phyloP scores from a whole-genome alignment of 106 monocot genomes.

The Allium sativum region DNA sequence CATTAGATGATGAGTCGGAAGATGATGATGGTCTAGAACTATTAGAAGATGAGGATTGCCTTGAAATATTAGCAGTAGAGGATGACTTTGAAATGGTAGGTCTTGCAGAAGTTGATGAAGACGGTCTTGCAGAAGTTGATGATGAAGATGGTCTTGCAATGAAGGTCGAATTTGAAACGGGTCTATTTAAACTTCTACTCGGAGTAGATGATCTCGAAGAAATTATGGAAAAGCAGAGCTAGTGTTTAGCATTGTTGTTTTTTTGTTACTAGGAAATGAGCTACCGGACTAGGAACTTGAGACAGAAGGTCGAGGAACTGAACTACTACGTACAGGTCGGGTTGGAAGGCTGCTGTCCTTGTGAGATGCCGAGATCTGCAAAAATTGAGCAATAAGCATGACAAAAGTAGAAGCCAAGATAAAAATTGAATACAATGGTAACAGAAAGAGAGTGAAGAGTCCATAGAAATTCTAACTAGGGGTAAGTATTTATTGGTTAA shows the following conservation, averaged over 20 bases:
- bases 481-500: too few relatives aligned
- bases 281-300: conserved; percentile 13
- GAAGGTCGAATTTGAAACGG: not conserved
- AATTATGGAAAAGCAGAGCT: conserved; percentile 46
- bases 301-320: conserved; percentile 44
- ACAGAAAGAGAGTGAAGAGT: too few relatives aligned
- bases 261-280: conserved; percentile 32
- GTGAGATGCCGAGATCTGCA: conserved; percentile 39
- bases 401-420: not conserved
- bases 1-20: conserved; percentile 4
- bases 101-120: too few relatives aligned
- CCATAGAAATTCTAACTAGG: too few relatives aligned
- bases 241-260: conserved; percentile 46
- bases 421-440: too few relatives aligned
- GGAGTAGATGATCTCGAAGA: conserved; percentile 90
- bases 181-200: conserved; percentile 16
- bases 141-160: not conserved
- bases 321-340: conserved; percentile 49
- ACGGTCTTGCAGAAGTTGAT: not conserved
- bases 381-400: not conserved
- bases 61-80: too few relatives aligned
- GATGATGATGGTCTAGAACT: not conserved
- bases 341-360: conserved; percentile 28
- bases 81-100: too few relatives aligned
- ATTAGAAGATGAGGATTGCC: not conserved